These are phyloP conservation scores for Lactarius sp. DNA, from an alignment of 768 basidiomycete species.

Conservation along the genomic window DNA sequence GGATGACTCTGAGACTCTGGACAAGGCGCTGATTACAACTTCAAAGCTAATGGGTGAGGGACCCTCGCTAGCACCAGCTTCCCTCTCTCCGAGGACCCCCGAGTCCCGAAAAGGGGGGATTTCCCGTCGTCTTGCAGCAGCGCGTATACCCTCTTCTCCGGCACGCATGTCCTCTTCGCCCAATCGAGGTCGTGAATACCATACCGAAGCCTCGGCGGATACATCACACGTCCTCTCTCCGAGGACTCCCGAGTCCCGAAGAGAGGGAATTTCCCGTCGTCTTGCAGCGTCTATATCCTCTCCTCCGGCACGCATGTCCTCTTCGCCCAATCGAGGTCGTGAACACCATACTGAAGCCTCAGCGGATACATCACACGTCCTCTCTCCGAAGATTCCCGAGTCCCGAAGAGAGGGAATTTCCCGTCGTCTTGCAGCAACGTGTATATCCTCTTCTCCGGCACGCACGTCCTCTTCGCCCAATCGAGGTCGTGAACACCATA, in stretches of 20 bases:
- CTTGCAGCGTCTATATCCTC: neutral
- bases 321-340: slow-evolving; percentile 1
- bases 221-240: neutral
- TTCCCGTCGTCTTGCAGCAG: neutral
- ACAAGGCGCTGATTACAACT: neutral
- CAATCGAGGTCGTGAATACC: neutral
- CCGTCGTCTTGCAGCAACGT: neutral
- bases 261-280: neutral
- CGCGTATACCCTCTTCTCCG: slow-evolving; percentile 1
- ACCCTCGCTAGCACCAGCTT: neutral
- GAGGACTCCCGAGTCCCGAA: neutral
- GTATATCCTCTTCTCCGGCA: slow-evolving; percentile 1
- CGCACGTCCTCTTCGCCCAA: neutral
- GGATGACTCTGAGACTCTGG: neutral
- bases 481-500: neutral
- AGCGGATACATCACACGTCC: neutral
- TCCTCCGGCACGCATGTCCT: neutral
- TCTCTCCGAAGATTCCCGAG: neutral
- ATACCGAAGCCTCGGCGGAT: neutral
- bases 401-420: neutral
- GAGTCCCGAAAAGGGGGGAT: neutral
- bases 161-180: neutral
- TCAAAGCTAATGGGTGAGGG: neutral
- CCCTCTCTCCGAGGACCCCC: neutral
- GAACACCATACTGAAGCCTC: neutral